Conservation (phyloP, 495 filamentous ascomycete species). For the Apodospora peruviana region DNA sequence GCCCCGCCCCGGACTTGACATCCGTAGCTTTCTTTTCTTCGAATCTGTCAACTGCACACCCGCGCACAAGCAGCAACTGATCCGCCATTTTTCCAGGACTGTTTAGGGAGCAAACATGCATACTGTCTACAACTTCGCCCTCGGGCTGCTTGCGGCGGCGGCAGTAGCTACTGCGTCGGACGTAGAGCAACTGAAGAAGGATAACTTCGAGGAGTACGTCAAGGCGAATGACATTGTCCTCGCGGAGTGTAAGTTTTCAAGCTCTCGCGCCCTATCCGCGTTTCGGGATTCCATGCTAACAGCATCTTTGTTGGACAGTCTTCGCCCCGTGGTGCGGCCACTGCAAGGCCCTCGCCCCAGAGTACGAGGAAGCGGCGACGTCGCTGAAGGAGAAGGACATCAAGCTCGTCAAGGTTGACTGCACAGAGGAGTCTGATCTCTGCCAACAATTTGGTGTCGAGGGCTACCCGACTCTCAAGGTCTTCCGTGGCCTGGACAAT, state of each 20-base stretch:
- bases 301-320: slow-evolving; percentile 37
- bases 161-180: slow-evolving; percentile 61
- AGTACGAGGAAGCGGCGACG: slow-evolving; percentile 88
- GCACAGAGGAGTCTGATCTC: slow-evolving; percentile 87
- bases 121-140: slow-evolving; percentile 24
- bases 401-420: slow-evolving; percentile 88
- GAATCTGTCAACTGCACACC: background rate
- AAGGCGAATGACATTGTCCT: slow-evolving; percentile 76
- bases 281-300: slow-evolving; percentile 3
- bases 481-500: slow-evolving; percentile 92
- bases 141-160: slow-evolving; percentile 61
- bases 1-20: background rate
- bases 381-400: slow-evolving; percentile 94
- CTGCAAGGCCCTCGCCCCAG: slow-evolving; percentile 79
- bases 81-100: background rate
- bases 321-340: slow-evolving; percentile 74
- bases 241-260: slow-evolving; percentile 61
- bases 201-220: slow-evolving; percentile 81
- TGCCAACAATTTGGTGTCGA: slow-evolving; percentile 87
- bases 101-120: slow-evolving; percentile 21
- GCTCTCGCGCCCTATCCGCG: background rate
- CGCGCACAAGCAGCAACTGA: background rate
- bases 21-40: background rate
- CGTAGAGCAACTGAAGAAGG: slow-evolving; percentile 76
- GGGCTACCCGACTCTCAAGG: slow-evolving; percentile 96